phyloP scores from a whole-genome alignment of 2,329 filamentous ascomycete species.

The Alternaria angustiovoidea region DNA sequence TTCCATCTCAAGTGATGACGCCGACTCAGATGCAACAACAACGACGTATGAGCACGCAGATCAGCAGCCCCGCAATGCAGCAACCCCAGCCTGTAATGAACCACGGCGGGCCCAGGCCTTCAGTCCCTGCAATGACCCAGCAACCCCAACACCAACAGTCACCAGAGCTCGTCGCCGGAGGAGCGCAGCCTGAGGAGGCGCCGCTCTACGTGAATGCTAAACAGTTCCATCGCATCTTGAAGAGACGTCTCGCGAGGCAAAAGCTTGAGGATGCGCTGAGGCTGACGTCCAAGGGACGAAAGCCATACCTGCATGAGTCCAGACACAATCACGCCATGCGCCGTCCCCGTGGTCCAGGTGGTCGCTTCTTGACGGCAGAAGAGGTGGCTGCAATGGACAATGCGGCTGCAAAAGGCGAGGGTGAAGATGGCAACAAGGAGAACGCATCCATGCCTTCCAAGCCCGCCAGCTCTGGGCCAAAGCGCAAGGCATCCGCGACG shows the following conservation, averaged over 20 bases:
- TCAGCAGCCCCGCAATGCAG: constrained; percentile 61
- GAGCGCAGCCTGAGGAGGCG: constrained; percentile 78
- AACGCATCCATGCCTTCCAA: constrained; percentile 43
- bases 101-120: constrained; percentile 65
- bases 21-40: constrained; percentile 49
- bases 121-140: constrained; percentile 61
- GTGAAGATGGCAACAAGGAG: constrained; percentile 51
- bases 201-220: constrained; percentile 98
- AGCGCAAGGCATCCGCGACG: constrained; percentile 44
- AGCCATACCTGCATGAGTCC: constrained; percentile 96
- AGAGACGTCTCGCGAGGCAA: constrained; percentile 90
- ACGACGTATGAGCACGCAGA: constrained; percentile 53
- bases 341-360: constrained; percentile 88
- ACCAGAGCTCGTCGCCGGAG: constrained; percentile 76
- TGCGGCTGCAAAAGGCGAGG: constrained; percentile 32
- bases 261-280: constrained; percentile 91
- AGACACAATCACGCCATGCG: constrained; percentile 99
- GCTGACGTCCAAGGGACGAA: constrained; percentile 91
- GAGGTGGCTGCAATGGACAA: constrained; percentile 89
- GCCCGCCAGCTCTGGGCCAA: constrained; percentile 33
- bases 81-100: constrained; percentile 80
- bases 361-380: constrained; percentile 93
- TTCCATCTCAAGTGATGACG: constrained; percentile 52
- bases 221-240: constrained; percentile 96
- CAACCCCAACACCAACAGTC: constrained; percentile 76